A percentile compares a stretch with the other conserved stretches of the same genome.
Conservation (phyloP, 768 basidiomycete species). For the Rhodotorula diobovata region DNA sequence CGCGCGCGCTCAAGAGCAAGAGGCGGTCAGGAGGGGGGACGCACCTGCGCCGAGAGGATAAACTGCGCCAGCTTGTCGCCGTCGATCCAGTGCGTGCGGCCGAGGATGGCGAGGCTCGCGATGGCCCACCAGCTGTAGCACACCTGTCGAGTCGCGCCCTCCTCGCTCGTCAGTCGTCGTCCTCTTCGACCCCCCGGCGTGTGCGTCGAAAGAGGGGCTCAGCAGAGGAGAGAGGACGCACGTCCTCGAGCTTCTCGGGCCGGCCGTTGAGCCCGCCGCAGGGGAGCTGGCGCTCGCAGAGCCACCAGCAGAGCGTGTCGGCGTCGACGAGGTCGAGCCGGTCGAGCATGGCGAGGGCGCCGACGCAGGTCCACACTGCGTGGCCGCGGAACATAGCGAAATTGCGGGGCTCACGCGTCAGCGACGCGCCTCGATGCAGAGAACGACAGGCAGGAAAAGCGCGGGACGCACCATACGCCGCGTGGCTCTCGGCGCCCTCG, state of each 20-base stretch:
- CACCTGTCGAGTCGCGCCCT: slow-evolving; percentile 58
- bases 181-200: too few species aligned
- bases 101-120: slow-evolving; percentile 76
- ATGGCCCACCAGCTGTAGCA: slow-evolving; percentile 98
- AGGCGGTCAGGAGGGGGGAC: slow-evolving; percentile 25
- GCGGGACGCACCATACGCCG: slow-evolving; percentile 66
- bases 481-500: slow-evolving; percentile 86
- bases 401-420: not conserved
- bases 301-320: slow-evolving; percentile 84
- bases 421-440: too few species aligned
- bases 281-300: slow-evolving; percentile 85
- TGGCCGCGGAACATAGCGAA: not conserved
- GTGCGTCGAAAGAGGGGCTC: not conserved
- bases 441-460: not conserved
- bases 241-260: slow-evolving; percentile 97
- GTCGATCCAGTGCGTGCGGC: slow-evolving; percentile 82
- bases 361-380: slow-evolving; percentile 82
- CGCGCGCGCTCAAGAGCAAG: slow-evolving; percentile 5
- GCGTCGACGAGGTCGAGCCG: slow-evolving; percentile 69
- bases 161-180: not conserved
- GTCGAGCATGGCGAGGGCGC: slow-evolving; percentile 79
- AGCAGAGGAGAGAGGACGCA: slow-evolving; percentile 49
- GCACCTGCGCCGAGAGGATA: slow-evolving; percentile 80
- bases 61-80: slow-evolving; percentile 68
- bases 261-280: slow-evolving; percentile 92